Base-by-base conservation (phyloP, 371 early-diverging fungal genomes). In the Mortierella sp. region DNA sequence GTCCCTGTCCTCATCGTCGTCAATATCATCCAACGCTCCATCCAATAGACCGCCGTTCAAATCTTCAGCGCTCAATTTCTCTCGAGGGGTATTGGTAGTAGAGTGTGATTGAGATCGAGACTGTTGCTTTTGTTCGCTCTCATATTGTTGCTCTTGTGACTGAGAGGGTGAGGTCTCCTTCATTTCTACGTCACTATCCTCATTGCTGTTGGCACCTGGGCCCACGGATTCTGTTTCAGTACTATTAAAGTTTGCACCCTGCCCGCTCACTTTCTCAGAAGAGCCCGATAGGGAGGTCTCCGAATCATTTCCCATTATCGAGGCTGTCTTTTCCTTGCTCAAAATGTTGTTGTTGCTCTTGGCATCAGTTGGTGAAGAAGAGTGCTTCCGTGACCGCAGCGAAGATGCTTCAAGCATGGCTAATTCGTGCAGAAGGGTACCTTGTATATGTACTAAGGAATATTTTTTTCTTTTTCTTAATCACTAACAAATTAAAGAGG, bases 1-100 rank as follows among this genome's bases (percentile, higher is more conserved):
- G n/a, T 71, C 68, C 7, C 65, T 70, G 38, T 74, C 79, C 6
- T 77, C 77, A 15, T 74, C 77, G 11, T 74, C 72, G 21, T 74
- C 65, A 6, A 43, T 60, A 50, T 74, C 79, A 59, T 78, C 79
- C 48, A 78, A 22, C 13, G 79, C 67, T 36, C 74, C 74, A 58
- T 77, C 72, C 43, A 73, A 58, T 22, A 72, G 65, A 7, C 65
- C 67, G 10, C 74, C 74, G 52, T 67, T 68, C 19, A 77, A 38
- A 64, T 77, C 78, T 32, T 74, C 69, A 11, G 68, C 74, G 24
- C 64, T 74, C 32, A 74, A 28, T 58, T 53, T 68, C 64, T 58
- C 59, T 50, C 43, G 66, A 48, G 33, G n/a, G 36, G 62, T 24
- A 40, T 24, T 57, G 22, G 28, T 19, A n/a, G 38, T 19, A 38